Base-by-base conservation (phyloP, 805 yeast genomes). In the Candida schatavii region DNA sequence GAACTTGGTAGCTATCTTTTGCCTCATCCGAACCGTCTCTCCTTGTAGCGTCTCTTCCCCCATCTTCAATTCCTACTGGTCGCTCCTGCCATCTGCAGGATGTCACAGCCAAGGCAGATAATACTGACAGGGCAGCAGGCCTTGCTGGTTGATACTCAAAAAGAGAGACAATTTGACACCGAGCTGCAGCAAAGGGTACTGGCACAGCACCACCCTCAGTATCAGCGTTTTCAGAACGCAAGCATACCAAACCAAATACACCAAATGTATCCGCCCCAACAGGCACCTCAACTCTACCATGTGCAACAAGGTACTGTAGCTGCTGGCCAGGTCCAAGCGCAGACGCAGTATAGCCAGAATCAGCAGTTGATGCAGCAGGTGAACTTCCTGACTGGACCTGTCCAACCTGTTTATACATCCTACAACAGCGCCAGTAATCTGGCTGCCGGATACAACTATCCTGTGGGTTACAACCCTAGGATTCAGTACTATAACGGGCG, bases 261-360 rank as follows among this genome's bases (percentile, higher is more conserved):
- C 26, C 41, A 22, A 18, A 22, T 35, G 28, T 21, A 35, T 21
- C 38, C 25, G 21, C 34, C 35, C 6, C 38, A 28, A 13, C 25
- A 38, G n/a, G n/a, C n/a, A n/a, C n/a, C n/a, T n/a, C 41, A 27
- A 21, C 26, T 36, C 18, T 36, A 36, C 18, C 39, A 36, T n/a
- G 14, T 36, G 30, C 30, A 20, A 11, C 39, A 19, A 14, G 26
- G 26, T 22, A 18, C 15, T 20, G 11, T 14, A 15, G 18, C 6
- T 18, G 21, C 35, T 5, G 35, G 20, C 6, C 11, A 13, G 18
- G 7, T 18, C 5, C 14, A 15, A 5, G 35, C 31, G 5, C 39
- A 25, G 31, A 13, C 19, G 13, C 39, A 36, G 18, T 36, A 26
- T 22, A 13, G 13, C 7, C 39, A 36, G 29, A n/a, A n/a, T 17